phyloP scores from a whole-genome alignment of 257 asterid species.

The Paraleonurus japonicus region DNA sequence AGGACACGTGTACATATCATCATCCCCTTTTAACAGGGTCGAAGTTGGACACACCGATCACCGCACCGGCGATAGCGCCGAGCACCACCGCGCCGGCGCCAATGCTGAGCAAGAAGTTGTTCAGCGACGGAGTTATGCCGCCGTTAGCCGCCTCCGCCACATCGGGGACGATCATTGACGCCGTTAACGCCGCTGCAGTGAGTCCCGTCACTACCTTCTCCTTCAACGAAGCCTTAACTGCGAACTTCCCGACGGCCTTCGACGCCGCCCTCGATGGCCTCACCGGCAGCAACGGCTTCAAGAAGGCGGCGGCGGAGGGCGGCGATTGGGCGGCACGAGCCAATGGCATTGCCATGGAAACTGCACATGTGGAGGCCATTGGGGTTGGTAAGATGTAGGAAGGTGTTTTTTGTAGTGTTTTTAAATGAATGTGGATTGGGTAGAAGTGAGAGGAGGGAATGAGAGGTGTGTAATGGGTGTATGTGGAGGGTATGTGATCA shows the following conservation, averaged over 20 bases:
- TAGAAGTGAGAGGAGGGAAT: neutral
- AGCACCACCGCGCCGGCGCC: conserved; percentile 60
- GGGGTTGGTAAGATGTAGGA: too few relatives aligned
- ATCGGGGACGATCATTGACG: conserved; percentile 55
- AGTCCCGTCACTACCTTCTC: conserved; percentile 58
- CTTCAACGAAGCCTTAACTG: conserved; percentile 54
- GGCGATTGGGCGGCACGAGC: conserved; percentile 23
- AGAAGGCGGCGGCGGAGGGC: conserved; percentile 33
- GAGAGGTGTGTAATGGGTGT: conserved; percentile 21
- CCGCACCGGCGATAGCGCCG: conserved; percentile 43
- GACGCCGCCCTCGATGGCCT: conserved; percentile 22
- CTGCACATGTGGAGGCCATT: conserved; percentile 57
- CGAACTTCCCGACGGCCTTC: conserved; percentile 38
- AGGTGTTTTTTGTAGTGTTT: neutral
- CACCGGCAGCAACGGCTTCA: conserved; percentile 49
- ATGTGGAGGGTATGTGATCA: neutral
- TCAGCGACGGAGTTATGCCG: conserved; percentile 48
- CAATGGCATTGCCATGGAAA: conserved; percentile 49
- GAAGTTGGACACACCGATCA: conserved; percentile 60
- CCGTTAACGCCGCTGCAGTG: conserved; percentile 64
- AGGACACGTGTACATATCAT: neutral
- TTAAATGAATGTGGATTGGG: neutral
- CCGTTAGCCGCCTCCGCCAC: conserved; percentile 61
- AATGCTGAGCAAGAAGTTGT: conserved; percentile 75
- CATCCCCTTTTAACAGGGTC: conserved; percentile 65